Conservation (phyloP, 2,329 filamentous ascomycete genomes). For the Escovopsis sp. region DNA sequence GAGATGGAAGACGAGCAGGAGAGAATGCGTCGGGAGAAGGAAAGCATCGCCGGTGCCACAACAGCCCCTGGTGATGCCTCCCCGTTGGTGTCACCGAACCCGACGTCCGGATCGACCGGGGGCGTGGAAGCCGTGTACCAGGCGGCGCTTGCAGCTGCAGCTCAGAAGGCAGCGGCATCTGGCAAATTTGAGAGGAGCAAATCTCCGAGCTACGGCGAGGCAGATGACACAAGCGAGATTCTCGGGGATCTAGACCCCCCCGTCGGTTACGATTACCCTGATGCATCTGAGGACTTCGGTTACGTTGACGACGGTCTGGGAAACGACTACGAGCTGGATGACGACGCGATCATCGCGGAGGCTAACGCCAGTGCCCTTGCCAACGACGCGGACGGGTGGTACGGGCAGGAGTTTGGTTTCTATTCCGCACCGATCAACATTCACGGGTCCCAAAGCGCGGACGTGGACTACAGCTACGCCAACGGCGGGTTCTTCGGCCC, state of each 20-base stretch:
- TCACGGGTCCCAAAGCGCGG: conserved; percentile 27
- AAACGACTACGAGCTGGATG: conserved; percentile 55
- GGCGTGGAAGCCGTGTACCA: conserved; percentile 52
- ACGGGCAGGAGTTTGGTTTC: conserved; percentile 93
- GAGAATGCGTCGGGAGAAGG: conserved; percentile 2
- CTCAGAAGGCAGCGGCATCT: conserved; percentile 57
- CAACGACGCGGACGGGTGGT: conserved; percentile 85
- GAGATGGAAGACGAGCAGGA: neutral
- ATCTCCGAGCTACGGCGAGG: conserved; percentile 22
- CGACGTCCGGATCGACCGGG: conserved; percentile 3
- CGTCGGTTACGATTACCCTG: neutral
- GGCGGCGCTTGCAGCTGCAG: conserved; percentile 67
- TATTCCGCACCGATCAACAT: conserved; percentile 49
- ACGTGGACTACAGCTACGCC: conserved; percentile 39
- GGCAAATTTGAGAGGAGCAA: conserved; percentile 57
- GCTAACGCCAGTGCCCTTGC: conserved; percentile 89
- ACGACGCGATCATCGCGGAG: conserved; percentile 85
- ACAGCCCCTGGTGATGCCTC: conserved; percentile 1
- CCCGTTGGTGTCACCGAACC: conserved; percentile 4
- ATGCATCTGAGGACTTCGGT: conserved; percentile 39
- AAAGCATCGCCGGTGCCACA: neutral
- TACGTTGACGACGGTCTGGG: conserved; percentile 41
- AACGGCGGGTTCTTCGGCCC: conserved; percentile 85
- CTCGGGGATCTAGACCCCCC: neutral
- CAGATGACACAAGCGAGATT: conserved; percentile 2